Base-by-base conservation (phyloP, 768 basidiomycete species). In the Naganishia friedmannii region DNA sequence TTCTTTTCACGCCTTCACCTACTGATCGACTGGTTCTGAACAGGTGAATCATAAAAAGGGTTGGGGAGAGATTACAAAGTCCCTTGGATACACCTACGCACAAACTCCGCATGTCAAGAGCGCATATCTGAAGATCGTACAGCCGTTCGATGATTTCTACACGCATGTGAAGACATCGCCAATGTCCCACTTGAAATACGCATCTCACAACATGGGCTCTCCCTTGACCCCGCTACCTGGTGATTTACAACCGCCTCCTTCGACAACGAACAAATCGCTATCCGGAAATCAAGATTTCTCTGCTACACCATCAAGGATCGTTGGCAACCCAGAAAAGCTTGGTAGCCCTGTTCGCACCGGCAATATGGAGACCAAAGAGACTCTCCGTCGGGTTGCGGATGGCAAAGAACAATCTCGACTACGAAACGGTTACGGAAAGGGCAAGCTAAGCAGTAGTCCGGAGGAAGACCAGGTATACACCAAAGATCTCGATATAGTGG, bases 81-180 rank as follows among this genome's bases (percentile, higher is more conserved):
- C 87, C 45, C 83, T 96, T 69, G 92, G 93, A 32, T 93, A 92
- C 83, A 85, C 88, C 73, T 88, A 89, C 48, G 87, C 90, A 46
- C 89, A 88, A 39, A 90, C 90, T 19, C 88, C 89, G 0, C 90
- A 93, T 77, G 87, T 98, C 80, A 92, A 91, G 83, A 88, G 87
- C 75, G 91, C 93, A 5, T 99, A 95, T 81, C 86, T 85, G 69
- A 87, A 90, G 67, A 91, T 99, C 77, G 91, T 99, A 74, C 86
- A 93, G 53, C 96, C 96, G n/a, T 99, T 92, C 76, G 95, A 98
- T 77, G 87, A 91, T 76, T 97, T 92, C 79, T 89, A 88, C 69
- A 87, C 89, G 57, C 86, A 88, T 58, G 90, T 88, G 54, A 86
- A 69, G 48, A 65, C 29, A 15, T 55, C 39, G n/a, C 55, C 69